These are phyloP conservation scores for Pogostemon cablin DNA, from an alignment of 257 asterid species.

Conservation along the genomic window DNA sequence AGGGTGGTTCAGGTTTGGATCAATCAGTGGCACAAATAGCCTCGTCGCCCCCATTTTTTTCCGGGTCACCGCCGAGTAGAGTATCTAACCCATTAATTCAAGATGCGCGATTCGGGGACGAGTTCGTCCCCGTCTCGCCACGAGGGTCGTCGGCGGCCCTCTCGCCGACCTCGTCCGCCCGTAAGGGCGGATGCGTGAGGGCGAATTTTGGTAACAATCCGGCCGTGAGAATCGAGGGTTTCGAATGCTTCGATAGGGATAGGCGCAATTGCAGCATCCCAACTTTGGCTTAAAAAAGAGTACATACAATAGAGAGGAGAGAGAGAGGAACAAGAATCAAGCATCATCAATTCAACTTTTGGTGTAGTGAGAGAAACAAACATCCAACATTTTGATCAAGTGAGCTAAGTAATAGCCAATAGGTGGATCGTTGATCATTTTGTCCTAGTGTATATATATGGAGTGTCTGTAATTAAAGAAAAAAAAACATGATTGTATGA, in stretches of 20 bases:
- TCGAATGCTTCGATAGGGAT: constrained; percentile 92
- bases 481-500: too few species aligned
- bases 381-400: constrained; percentile 47
- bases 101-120: constrained; percentile 82
- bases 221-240: constrained; percentile 93
- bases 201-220: constrained; percentile 93
- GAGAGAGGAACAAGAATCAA: not conserved
- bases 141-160: constrained; percentile 52
- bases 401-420: constrained; percentile 36
- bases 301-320: constrained; percentile 28
- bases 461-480: constrained; percentile 51
- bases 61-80: constrained; percentile 99
- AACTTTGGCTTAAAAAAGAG: constrained; percentile 65
- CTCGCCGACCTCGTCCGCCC: constrained; percentile 56
- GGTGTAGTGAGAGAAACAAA: constrained; percentile 27
- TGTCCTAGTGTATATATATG: constrained; percentile 52
- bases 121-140: constrained; percentile 63
- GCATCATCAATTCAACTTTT: constrained; percentile 15
- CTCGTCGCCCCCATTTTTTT: constrained; percentile 99
- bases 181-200: constrained; percentile 80
- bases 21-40: constrained; percentile 64
- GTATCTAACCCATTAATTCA: constrained; percentile 98
- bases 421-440: constrained; percentile 45
- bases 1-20: constrained; percentile 66
- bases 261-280: constrained; percentile 97